phyloP scores from a whole-genome alignment of 768 basidiomycete species.

The Cytidiella melzeri region DNA sequence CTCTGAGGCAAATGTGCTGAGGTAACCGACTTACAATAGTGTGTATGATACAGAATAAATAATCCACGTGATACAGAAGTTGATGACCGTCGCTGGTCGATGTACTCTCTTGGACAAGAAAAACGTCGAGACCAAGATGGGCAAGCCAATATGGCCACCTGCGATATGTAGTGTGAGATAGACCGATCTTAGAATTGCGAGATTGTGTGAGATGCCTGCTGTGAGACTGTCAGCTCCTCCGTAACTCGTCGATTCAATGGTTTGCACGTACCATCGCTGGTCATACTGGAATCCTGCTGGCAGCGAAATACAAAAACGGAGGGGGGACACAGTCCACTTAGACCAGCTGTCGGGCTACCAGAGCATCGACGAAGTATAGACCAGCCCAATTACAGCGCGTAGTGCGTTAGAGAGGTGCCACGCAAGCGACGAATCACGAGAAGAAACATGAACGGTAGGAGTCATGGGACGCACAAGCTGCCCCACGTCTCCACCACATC shows the following conservation, averaged over 20 bases:
- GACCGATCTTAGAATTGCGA: conserved; percentile 23
- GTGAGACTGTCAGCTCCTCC: too few species aligned
- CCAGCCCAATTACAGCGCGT: too few species aligned
- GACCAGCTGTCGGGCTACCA: background rate
- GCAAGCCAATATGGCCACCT: conserved; percentile 49
- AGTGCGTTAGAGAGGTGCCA: too few species aligned
- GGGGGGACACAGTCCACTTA: background rate
- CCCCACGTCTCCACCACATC: too few species aligned
- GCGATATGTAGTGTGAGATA: conserved; percentile 43
- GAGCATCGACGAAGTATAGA: background rate
- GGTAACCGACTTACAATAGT: conserved; percentile 37
- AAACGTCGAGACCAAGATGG: conserved; percentile 41
- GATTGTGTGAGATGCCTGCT: background rate
- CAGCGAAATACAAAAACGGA: background rate
- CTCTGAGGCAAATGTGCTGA: background rate
- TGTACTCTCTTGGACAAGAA: conserved; percentile 35
- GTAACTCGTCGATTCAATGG: too few species aligned
- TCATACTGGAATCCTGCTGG: too few species aligned
- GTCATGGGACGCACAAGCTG: too few species aligned
- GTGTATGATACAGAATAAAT: conserved; percentile 47
- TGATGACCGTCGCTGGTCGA: conserved; percentile 48
- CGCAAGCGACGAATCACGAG: too few species aligned
- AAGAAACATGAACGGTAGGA: too few species aligned
- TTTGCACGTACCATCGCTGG: too few species aligned
- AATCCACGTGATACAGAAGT: conserved; percentile 53